Evolutionary conservation across 2,329 filamentous ascomycete species (phyloP).

Genomic region (Diaporthe sp.): DNA sequence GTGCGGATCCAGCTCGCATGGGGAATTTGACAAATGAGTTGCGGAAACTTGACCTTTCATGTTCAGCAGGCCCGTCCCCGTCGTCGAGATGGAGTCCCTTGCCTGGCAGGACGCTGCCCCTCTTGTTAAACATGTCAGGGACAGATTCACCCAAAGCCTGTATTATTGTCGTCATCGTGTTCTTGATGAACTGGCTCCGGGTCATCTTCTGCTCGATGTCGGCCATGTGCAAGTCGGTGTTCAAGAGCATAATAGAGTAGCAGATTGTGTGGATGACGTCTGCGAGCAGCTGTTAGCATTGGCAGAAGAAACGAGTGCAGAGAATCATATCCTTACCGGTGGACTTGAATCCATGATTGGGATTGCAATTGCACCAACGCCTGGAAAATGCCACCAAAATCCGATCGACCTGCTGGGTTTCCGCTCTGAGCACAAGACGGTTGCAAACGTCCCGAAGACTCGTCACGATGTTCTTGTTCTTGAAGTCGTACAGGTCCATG

Average conservation of each 20-base stretch:
- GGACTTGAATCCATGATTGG: constrained; percentile 92
- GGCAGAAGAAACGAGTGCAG: not conserved
- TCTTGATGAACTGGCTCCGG: constrained; percentile 92
- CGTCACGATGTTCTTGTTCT: constrained; percentile 82
- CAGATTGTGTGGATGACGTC: constrained; percentile 98
- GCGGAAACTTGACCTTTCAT: constrained; percentile 57
- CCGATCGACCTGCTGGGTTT: constrained; percentile 96
- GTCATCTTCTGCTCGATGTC: constrained; percentile 99
- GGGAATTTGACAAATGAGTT: constrained; percentile 65
- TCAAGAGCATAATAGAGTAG: constrained; percentile 94
- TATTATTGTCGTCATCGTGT: constrained; percentile 91
- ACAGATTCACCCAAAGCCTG: constrained; percentile 81
- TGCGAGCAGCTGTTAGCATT: constrained; percentile 49
- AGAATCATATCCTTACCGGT: constrained; percentile 69
- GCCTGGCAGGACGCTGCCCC: constrained; percentile 67
- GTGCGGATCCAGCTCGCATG: constrained; percentile 59
- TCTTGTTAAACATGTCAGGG: constrained; percentile 73
- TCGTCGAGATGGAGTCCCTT: constrained; percentile 50
- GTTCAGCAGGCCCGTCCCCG: constrained; percentile 52
- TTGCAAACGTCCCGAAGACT: constrained; percentile 86
- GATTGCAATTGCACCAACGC: constrained; percentile 94
- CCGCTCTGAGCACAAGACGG: constrained; percentile 85
- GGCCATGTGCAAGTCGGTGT: constrained; percentile 94
- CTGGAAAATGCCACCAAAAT: constrained; percentile 91
- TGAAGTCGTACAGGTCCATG: constrained; percentile 93